phyloP scores from a whole-genome alignment of 2,329 filamentous ascomycete genomes.

The Fusarium setosum region DNA sequence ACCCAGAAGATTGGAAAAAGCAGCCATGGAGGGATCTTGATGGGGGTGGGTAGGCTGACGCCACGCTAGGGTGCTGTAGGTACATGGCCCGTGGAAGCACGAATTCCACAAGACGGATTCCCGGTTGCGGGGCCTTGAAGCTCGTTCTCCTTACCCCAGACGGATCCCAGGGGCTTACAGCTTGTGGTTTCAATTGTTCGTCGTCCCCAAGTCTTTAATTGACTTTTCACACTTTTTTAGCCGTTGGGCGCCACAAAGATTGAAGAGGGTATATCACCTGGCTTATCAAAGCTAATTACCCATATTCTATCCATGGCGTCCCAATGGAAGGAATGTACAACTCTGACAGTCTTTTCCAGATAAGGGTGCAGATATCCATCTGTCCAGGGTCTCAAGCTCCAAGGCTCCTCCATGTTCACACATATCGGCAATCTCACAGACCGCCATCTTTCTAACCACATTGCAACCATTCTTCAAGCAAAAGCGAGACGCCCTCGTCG shows the following conservation, averaged over 20 bases:
- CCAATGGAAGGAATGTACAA: not conserved
- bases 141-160: constrained; percentile 1
- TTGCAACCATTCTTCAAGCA: constrained; percentile 8
- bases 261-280: not conserved
- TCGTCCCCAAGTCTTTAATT: constrained; percentile 4
- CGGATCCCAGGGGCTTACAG: constrained; percentile 2
- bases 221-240: not conserved
- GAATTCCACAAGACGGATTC: not conserved
- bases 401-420: constrained; percentile 1
- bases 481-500: constrained; percentile 3
- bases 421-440: constrained; percentile 10
- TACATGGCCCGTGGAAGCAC: not conserved
- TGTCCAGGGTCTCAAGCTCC: constrained; percentile 1
- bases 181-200: not conserved
- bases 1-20: constrained; percentile 11
- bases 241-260: constrained; percentile 1
- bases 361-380: constrained; percentile 10
- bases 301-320: not conserved
- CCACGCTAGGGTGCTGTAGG: constrained; percentile 16
- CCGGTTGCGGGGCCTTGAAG: constrained; percentile 1
- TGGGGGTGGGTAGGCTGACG: constrained; percentile 13
- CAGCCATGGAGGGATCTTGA: constrained; percentile 6
- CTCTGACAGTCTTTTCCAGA: no score
- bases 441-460: not conserved
- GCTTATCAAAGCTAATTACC: not conserved